Conservation (phyloP, 495 filamentous ascomycete genomes). For the Bathelium albidoporum region DNA sequence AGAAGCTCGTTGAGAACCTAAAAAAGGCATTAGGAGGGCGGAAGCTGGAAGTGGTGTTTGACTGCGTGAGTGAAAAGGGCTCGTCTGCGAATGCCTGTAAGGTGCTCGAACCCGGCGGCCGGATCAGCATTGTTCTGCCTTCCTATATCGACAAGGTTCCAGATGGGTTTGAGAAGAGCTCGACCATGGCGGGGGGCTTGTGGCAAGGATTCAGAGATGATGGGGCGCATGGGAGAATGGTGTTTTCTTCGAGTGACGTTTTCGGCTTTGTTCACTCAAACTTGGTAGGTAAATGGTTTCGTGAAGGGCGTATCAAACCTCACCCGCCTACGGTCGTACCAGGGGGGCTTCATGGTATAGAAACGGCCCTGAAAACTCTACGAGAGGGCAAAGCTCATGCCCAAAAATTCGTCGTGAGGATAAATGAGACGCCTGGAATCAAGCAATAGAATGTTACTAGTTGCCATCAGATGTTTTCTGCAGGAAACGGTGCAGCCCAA, state of each 20-base stretch:
- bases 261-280: neutral
- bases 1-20: slow-evolving; percentile 23
- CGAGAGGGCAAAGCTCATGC: slow-evolving; percentile 1
- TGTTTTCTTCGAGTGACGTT: neutral
- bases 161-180: slow-evolving; percentile 1
- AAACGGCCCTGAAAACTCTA: neutral
- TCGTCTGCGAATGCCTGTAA: neutral
- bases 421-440: neutral
- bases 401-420: slow-evolving; percentile 1
- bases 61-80: slow-evolving; percentile 2
- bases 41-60: slow-evolving; percentile 8
- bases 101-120: neutral
- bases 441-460: neutral
- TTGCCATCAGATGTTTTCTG: too few species aligned
- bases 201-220: neutral
- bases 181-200: neutral
- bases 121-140: neutral
- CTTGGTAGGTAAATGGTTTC: neutral
- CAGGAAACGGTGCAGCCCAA: too few species aligned
- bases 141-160: neutral
- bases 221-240: neutral
- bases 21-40: slow-evolving; percentile 22
- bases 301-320: neutral
- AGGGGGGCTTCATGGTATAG: neutral
- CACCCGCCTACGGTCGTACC: neutral